Evolutionary conservation across 108 stramenopile genomes (phyloP).

Genomic region (Seminavis robusta): DNA sequence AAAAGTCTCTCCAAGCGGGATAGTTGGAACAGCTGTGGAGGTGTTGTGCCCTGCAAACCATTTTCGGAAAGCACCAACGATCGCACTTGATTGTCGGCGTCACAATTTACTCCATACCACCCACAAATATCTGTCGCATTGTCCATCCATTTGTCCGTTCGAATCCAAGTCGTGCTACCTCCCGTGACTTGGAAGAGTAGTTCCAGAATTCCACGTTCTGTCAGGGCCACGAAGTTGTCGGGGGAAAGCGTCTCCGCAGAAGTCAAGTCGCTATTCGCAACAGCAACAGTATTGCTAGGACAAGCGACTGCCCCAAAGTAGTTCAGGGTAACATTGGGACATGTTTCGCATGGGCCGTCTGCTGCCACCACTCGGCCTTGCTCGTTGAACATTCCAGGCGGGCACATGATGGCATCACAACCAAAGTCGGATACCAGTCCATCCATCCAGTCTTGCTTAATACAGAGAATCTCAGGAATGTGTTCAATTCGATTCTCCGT

Average conservation of each 20-base stretch:
- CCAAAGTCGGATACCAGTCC: constrained; percentile 47
- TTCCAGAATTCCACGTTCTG: constrained; percentile 57
- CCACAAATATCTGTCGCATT: constrained; percentile 40
- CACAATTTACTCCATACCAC: constrained; percentile 57
- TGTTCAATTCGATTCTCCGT: constrained; percentile 46
- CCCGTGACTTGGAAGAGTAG: constrained; percentile 54
- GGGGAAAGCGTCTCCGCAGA: background rate
- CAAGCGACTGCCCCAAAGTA: constrained; percentile 57
- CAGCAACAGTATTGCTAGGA: too few relatives aligned
- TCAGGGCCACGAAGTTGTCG: constrained; percentile 7
- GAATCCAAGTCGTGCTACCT: constrained; percentile 43
- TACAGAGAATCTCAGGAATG: constrained; percentile 36
- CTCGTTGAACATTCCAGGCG: constrained; percentile 50
- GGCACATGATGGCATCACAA: constrained; percentile 86
- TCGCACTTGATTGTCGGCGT: too few relatives aligned
- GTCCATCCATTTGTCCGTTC: constrained; percentile 63
- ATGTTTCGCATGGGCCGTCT: constrained; percentile 37
- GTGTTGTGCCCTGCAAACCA: too few relatives aligned
- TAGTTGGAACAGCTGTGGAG: too few relatives aligned
- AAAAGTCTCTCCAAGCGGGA: too few relatives aligned
- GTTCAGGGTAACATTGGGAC: constrained; percentile 43
- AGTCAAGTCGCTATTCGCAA: too few relatives aligned
- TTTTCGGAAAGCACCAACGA: too few relatives aligned
- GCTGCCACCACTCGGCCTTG: constrained; percentile 57
- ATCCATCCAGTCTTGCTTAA: constrained; percentile 36